Evolutionary conservation across 805 yeast species (phyloP).

Genomic region (Schwanniomyces pseudopolymorphus): DNA sequence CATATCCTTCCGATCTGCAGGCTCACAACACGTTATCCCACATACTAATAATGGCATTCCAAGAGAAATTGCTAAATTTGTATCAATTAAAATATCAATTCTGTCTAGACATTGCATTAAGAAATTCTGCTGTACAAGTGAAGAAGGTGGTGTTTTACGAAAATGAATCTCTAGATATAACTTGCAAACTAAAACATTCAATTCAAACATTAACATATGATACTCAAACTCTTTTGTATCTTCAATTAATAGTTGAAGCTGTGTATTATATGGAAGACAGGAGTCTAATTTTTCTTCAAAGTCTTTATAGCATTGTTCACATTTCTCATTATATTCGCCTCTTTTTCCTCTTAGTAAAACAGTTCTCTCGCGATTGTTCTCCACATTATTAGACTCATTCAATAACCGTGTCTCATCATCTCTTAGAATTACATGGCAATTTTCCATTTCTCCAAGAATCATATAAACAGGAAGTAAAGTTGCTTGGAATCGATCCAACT

Average conservation of each 20-base stretch:
- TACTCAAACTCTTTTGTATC: neutral
- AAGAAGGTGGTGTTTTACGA: neutral
- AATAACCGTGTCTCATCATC: neutral
- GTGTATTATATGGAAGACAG: neutral
- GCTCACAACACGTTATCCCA: neutral
- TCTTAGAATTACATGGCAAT: neutral
- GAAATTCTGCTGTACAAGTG: neutral
- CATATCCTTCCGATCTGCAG: neutral
- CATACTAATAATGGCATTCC: conserved; percentile 7
- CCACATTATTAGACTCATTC: no score
- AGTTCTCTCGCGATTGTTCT: neutral
- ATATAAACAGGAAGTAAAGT: conserved; percentile 5
- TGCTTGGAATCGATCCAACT: conserved; percentile 24
- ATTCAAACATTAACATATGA: neutral
- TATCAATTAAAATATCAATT: conserved; percentile 14
- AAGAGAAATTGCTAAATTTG: conserved; percentile 14
- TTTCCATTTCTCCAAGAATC: conserved; percentile 14
- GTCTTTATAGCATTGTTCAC: neutral
- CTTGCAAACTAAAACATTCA: neutral
- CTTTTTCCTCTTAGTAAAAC: neutral
- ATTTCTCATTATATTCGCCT: neutral
- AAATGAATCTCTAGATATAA: conserved; percentile 11
- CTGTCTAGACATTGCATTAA: conserved; percentile 6
- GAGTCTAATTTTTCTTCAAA: neutral
- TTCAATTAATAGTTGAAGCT: neutral